A percentile compares a stretch with the other conserved stretches of the same genome.
Evolutionary conservation across 495 filamentous ascomycete species (phyloP).

Genomic region (Xylaria sp.): DNA sequence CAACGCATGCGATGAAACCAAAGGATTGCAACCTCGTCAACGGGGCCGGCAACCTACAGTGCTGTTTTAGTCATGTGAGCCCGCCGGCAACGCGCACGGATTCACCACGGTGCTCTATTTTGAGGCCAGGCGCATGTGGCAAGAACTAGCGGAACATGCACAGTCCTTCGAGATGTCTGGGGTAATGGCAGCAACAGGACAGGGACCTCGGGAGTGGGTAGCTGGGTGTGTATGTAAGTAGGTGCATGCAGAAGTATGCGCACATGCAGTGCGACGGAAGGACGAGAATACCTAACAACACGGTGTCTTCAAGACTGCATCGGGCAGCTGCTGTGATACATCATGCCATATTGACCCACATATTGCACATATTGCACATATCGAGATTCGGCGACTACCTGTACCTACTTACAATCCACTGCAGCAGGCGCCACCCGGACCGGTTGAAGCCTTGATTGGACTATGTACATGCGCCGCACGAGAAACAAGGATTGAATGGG

Average conservation of each 20-base stretch:
- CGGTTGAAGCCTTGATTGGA: neutral
- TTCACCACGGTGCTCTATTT: neutral
- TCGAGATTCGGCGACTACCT: neutral
- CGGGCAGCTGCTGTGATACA: neutral
- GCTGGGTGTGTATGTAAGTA: no score
- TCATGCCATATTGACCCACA: conserved; percentile 15
- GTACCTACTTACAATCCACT: neutral
- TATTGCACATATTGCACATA: no score
- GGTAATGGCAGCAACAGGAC: neutral
- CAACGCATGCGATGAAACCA: conserved; percentile 3
- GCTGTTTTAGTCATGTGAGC: conserved; percentile 1
- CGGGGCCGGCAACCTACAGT: neutral
- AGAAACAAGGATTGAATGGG: neutral
- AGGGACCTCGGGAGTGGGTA: no score
- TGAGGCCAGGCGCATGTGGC: neutral
- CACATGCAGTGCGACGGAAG: neutral
- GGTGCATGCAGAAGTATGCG: no score
- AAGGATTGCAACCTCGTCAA: neutral
- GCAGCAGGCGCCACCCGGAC: neutral
- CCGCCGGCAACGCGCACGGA: conserved; percentile 2
- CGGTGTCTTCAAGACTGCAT: neutral
- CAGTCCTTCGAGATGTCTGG: neutral
- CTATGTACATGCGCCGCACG: neutral
- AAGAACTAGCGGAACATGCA: neutral
- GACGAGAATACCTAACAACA: neutral